Conservation (phyloP, 192 early-diverging fungal genomes). For the Funneliformis mosseae region DNA sequence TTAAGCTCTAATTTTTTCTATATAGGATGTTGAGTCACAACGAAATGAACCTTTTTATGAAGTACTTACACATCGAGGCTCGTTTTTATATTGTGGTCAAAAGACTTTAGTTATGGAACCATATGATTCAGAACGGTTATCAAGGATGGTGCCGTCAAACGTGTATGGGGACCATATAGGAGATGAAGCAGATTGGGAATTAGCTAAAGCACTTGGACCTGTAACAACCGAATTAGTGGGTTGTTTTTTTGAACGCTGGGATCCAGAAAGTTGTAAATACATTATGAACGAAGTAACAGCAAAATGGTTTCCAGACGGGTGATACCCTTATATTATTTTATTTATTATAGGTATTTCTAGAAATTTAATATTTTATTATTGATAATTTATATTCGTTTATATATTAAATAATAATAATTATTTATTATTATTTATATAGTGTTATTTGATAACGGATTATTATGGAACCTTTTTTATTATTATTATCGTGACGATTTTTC, state of each 20-base stretch:
- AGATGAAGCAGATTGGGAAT: slow-evolving; percentile 25
- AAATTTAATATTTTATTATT: background rate
- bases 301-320: slow-evolving; percentile 30
- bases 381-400: too few species aligned
- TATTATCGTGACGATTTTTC: background rate
- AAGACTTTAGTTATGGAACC: slow-evolving; percentile 18
- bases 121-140: slow-evolving; percentile 12
- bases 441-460: too few species aligned
- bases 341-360: background rate
- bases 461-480: background rate
- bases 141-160: slow-evolving; percentile 22
- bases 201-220: slow-evolving; percentile 30
- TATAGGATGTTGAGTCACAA: slow-evolving; percentile 14
- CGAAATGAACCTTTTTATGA: slow-evolving; percentile 29
- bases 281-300: slow-evolving; percentile 7
- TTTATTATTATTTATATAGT: too few species aligned
- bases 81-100: slow-evolving; percentile 30
- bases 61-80: slow-evolving; percentile 23
- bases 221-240: slow-evolving; percentile 31
- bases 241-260: slow-evolving; percentile 30
- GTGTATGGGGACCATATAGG: slow-evolving; percentile 27
- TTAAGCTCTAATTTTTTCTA: background rate
- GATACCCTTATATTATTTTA: background rate
- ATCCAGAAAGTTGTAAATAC: slow-evolving; percentile 19
- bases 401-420: too few species aligned